A percentile compares a stretch with the other conserved stretches of the same genome.
These are phyloP conservation scores for Plenodomus biglobosus DNA, from an alignment of 2,329 filamentous ascomycete genomes.

Conservation along the genomic window DNA sequence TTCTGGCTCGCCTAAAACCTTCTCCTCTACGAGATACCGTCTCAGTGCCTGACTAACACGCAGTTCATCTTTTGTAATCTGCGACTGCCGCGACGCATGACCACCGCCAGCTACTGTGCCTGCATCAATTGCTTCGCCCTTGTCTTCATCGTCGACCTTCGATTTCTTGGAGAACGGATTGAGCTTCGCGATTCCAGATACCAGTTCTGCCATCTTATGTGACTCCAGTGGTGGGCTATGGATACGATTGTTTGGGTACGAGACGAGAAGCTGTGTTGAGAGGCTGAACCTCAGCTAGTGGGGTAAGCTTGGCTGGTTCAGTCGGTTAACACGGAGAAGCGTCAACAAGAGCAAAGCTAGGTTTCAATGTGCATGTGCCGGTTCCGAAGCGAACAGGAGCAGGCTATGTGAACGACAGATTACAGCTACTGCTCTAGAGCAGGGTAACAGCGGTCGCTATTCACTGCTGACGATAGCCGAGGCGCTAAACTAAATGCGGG, in stretches of 20 bases:
- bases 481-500: background rate
- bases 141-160: constrained; percentile 51
- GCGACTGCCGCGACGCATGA: constrained; percentile 53
- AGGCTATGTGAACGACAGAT: too few species aligned
- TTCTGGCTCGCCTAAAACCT: constrained; percentile 53
- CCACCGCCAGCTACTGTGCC: constrained; percentile 61
- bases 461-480: background rate
- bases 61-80: constrained; percentile 57
- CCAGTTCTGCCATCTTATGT: constrained; percentile 35
- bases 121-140: constrained; percentile 57
- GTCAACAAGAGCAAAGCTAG: background rate
- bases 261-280: background rate
- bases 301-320: constrained; percentile 1
- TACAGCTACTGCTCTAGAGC: too few species aligned
- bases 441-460: too few species aligned
- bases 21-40: constrained; percentile 57
- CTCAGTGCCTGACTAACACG: constrained; percentile 62
- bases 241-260: background rate
- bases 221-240: background rate
- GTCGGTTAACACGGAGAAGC: background rate
- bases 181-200: constrained; percentile 37
- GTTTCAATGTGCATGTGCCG: background rate
- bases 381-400: background rate
- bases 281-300: background rate
- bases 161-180: constrained; percentile 35